A percentile compares a stretch with the other conserved stretches of the same genome.
Conservation (phyloP, 2,329 filamentous ascomycete genomes). For the Aspergillus japonicus region DNA sequence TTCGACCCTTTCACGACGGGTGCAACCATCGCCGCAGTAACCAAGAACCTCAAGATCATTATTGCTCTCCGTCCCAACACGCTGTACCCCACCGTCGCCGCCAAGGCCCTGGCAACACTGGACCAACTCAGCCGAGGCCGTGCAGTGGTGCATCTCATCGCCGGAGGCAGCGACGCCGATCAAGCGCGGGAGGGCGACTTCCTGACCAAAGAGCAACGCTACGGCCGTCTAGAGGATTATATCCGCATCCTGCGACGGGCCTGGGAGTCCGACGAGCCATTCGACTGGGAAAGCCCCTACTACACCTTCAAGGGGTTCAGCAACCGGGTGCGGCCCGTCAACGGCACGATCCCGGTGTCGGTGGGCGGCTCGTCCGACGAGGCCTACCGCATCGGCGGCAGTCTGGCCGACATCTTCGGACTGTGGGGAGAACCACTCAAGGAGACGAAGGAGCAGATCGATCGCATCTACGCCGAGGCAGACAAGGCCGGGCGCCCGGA, state of each 20-base stretch:
- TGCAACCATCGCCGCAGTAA: slow-evolving; percentile 57
- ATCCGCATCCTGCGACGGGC: slow-evolving; percentile 60
- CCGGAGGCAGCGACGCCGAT: slow-evolving; percentile 60
- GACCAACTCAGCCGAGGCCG: slow-evolving; percentile 59
- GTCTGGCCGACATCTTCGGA: slow-evolving; percentile 61
- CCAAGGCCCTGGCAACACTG: slow-evolving; percentile 61
- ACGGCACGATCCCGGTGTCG: slow-evolving; percentile 57
- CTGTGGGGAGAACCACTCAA: slow-evolving; percentile 65
- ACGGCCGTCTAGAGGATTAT: slow-evolving; percentile 60
- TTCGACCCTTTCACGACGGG: slow-evolving; percentile 61
- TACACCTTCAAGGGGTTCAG: slow-evolving; percentile 60
- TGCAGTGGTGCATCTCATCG: slow-evolving; percentile 63
- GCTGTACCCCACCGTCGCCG: slow-evolving; percentile 61
- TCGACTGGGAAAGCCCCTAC: slow-evolving; percentile 62
- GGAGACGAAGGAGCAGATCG: slow-evolving; percentile 63
- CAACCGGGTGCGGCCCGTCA: slow-evolving; percentile 54
- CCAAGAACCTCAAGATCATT: slow-evolving; percentile 61
- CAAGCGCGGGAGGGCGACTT: slow-evolving; percentile 63
- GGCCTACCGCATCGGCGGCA: slow-evolving; percentile 60
- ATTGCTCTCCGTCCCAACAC: slow-evolving; percentile 63
- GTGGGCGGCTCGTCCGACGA: slow-evolving; percentile 60
- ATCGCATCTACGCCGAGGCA: slow-evolving; percentile 59
- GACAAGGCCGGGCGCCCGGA: slow-evolving; percentile 57
- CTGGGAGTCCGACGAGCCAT: slow-evolving; percentile 57
- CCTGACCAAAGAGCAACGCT: slow-evolving; percentile 57